Conservation (phyloP, 2,329 filamentous ascomycete species). For the Penicillium sp. region DNA sequence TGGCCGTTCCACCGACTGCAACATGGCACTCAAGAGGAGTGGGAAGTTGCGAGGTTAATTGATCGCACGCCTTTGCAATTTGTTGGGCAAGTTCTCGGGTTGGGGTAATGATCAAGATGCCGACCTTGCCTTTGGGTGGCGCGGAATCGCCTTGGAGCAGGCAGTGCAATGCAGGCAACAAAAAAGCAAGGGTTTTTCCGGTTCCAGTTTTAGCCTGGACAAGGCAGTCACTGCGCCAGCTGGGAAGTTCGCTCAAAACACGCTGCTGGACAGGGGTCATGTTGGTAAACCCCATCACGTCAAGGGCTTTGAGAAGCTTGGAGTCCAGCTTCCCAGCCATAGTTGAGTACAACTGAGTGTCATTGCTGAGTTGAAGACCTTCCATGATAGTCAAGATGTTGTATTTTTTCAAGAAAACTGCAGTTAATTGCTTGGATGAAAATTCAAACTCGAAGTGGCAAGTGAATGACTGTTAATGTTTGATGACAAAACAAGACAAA, state of each 20-base stretch:
- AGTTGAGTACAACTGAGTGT: slow-evolving; percentile 28
- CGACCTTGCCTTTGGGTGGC: slow-evolving; percentile 40
- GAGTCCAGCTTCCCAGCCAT: slow-evolving; percentile 40
- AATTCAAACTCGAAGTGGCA: slow-evolving; percentile 1
- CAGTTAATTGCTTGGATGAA: slow-evolving; percentile 2
- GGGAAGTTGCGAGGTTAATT: slow-evolving; percentile 44
- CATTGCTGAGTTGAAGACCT: slow-evolving; percentile 18
- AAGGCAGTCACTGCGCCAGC: slow-evolving; percentile 52
- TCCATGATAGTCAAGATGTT: slow-evolving; percentile 14
- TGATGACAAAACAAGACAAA: background rate
- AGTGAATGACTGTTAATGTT: slow-evolving; percentile 50
- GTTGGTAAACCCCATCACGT: slow-evolving; percentile 35
- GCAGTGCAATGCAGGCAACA: slow-evolving; percentile 50
- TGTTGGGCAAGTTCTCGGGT: slow-evolving; percentile 53
- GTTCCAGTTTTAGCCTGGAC: slow-evolving; percentile 56
- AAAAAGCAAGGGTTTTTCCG: slow-evolving; percentile 52
- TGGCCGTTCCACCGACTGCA: slow-evolving; percentile 44
- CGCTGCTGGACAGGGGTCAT: slow-evolving; percentile 58
- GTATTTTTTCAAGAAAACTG: slow-evolving; percentile 5
- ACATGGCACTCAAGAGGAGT: slow-evolving; percentile 46
- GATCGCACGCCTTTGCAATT: slow-evolving; percentile 49
- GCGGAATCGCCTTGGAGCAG: slow-evolving; percentile 37
- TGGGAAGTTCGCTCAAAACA: slow-evolving; percentile 53
- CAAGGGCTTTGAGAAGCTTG: slow-evolving; percentile 34
- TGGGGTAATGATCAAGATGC: slow-evolving; percentile 50